Evolutionary conservation across 805 yeast genomes (phyloP), one percentile per base, ranked within the genome.

Genomic region (Spencermartinsiella europaea): DNA sequence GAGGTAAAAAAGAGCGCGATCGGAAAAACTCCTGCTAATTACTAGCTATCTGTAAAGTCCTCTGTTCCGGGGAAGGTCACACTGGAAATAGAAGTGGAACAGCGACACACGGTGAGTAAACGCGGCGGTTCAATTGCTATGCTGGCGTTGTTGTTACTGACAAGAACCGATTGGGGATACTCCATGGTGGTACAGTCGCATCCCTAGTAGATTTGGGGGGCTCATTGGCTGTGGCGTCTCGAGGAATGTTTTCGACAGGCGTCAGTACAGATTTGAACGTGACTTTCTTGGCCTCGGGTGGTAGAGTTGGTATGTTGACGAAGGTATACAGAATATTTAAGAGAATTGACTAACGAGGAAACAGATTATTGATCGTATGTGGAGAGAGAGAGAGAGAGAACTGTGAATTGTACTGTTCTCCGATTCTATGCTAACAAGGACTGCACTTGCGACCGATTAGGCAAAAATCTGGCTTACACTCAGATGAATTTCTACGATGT

Each of bases 171-270:
- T 60, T 70, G 12, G 58, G 63, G 28, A 65, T 63, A 15, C 59
- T 70, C 31, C 74, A 70, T 41, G 74, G 74, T 16, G 74, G 73
- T 1, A 64, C 69, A 3, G 53, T 71, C 21, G 68, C 73, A 14
- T 57, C 69, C 3, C 58, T 57, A 19, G 72, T 69, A 3, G 75
- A 70, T 45, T 58, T 70, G 3, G 75, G 73, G 5, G 75, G 75
- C 12, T 70, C 75, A 8, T 54, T 70, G 45, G 74, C 75, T 1
- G 54, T 69, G 5, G 64, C 74, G 1, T 63, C 72, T 17, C 54
- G 64, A 15, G 75, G 75, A 5, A 43, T 69, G 57, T 71, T 58
- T 44, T 49, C 61, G 49, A 71, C 75, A 1, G 75, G 75, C 4
- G 75, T 70, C 27, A 60, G 71, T 16, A 71, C 72, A 1, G 75